Percentiles rank a stretch among this genome's conserved stretches.
Conservation (phyloP, 805 yeast species). For the Zygosaccharomyces kombuchaensis region DNA sequence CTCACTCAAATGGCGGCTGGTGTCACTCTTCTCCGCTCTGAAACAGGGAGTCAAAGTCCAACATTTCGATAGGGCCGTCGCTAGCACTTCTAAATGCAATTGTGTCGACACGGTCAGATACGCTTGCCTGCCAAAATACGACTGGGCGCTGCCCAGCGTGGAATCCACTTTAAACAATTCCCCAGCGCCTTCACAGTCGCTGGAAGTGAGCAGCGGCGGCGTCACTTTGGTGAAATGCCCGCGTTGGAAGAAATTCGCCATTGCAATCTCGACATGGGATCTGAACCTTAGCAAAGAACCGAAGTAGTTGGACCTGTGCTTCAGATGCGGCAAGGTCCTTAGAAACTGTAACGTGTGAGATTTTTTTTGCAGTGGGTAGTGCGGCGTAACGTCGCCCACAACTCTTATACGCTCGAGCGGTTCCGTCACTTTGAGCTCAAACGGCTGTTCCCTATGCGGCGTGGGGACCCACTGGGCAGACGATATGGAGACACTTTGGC, state of each 20-base stretch:
- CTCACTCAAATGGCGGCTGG: slow-evolving; percentile 87
- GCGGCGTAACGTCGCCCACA: slow-evolving; percentile 56
- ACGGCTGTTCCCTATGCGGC: slow-evolving; percentile 42
- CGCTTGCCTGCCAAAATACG: slow-evolving; percentile 61
- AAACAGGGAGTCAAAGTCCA: slow-evolving; percentile 92
- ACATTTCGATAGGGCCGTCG: slow-evolving; percentile 70
- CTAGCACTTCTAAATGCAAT: slow-evolving; percentile 77
- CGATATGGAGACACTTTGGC: slow-evolving; percentile 41
- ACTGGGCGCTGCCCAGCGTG: slow-evolving; percentile 17
- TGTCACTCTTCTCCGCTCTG: slow-evolving; percentile 88
- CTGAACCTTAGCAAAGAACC: slow-evolving; percentile 69
- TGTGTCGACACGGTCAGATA: slow-evolving; percentile 89
- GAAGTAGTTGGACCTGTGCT: slow-evolving; percentile 68
- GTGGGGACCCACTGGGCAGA: slow-evolving; percentile 35
- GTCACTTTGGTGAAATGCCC: slow-evolving; percentile 63
- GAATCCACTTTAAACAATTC: slow-evolving; percentile 66
- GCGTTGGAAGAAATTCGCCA: slow-evolving; percentile 51
- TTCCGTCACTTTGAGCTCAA: slow-evolving; percentile 43
- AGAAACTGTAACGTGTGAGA: slow-evolving; percentile 60
- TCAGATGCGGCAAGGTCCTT: slow-evolving; percentile 66
- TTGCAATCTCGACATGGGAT: slow-evolving; percentile 54
- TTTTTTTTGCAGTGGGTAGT: slow-evolving; percentile 84
- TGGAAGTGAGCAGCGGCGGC: slow-evolving; percentile 82
- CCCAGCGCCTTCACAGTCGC: slow-evolving; percentile 98
- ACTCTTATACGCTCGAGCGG: slow-evolving; percentile 40